phyloP scores from a whole-genome alignment of 176 grass and related monocot species.

The Musa acuminata region DNA sequence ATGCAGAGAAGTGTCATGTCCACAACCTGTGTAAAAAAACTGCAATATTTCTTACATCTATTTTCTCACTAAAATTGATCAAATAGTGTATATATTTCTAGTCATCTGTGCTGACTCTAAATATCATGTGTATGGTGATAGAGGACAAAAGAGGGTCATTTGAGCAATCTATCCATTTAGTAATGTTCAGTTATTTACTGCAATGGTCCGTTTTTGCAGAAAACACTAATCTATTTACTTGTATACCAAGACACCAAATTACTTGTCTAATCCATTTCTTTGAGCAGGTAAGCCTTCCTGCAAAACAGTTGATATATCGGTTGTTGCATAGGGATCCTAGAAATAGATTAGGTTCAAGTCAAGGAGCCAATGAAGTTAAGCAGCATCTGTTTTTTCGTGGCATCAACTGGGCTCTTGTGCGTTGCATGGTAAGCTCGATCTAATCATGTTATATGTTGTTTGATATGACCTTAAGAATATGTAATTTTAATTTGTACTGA shows the following conservation, averaged over 20 bases:
- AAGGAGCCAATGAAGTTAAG: slow-evolving; percentile 76
- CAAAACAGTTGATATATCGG: slow-evolving; percentile 62
- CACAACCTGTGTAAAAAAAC: too few species aligned
- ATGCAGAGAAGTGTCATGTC: too few species aligned
- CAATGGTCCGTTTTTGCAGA: neutral
- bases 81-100: too few species aligned
- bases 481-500: neutral
- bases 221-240: neutral
- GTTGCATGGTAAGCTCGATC: slow-evolving; percentile 32
- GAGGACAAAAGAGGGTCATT: neutral
- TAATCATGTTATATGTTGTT: neutral
- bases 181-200: neutral
- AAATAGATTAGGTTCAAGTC: slow-evolving; percentile 61
- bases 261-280: neutral
- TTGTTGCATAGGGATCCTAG: slow-evolving; percentile 63
- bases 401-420: slow-evolving; percentile 86
- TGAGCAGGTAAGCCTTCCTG: slow-evolving; percentile 54
- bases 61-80: too few species aligned
- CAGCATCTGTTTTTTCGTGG: slow-evolving; percentile 66
- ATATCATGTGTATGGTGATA: too few species aligned
- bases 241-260: neutral
- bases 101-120: too few species aligned
- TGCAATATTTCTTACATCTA: too few species aligned
- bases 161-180: neutral
- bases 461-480: neutral